Evolutionary conservation across 768 basidiomycete genomes (phyloP).

Genomic region (Cyclocybe aegerita): DNA sequence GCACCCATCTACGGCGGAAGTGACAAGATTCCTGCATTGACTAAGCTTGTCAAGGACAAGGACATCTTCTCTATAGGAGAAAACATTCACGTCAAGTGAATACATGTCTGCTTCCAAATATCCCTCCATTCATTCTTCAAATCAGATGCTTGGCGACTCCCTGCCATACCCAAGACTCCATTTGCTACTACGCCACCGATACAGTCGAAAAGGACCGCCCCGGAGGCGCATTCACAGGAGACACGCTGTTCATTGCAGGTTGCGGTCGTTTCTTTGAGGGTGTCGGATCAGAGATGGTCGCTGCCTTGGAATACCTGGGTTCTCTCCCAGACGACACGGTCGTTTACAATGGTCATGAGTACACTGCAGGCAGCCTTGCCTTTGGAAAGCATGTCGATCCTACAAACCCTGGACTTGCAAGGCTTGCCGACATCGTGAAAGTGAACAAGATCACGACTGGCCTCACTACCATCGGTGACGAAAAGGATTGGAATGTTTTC

Average conservation of each 20-base stretch:
- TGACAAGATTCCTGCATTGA: slow-evolving; percentile 60
- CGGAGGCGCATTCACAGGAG: slow-evolving; percentile 90
- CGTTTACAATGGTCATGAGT: slow-evolving; percentile 91
- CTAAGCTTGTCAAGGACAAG: slow-evolving; percentile 75
- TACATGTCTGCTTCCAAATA: slow-evolving; percentile 3
- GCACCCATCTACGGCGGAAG: slow-evolving; percentile 83
- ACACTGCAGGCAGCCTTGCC: slow-evolving; percentile 70
- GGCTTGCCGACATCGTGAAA: slow-evolving; percentile 57
- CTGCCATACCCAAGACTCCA: slow-evolving; percentile 96
- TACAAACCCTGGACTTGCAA: slow-evolving; percentile 55
- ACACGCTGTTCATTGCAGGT: slow-evolving; percentile 86
- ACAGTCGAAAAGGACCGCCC: slow-evolving; percentile 46
- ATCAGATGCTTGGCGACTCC: slow-evolving; percentile 81
- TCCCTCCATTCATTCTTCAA: slow-evolving; percentile 5
- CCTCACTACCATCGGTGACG: slow-evolving; percentile 86
- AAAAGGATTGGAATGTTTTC: slow-evolving; percentile 95
- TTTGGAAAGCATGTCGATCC: slow-evolving; percentile 69
- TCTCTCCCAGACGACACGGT: slow-evolving; percentile 77
- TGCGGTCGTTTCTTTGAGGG: slow-evolving; percentile 97
- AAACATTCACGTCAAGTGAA: slow-evolving; percentile 57
- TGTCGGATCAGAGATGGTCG: slow-evolving; percentile 75
- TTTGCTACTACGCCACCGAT: slow-evolving; percentile 81
- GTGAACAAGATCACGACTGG: slow-evolving; percentile 72
- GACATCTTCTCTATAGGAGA: slow-evolving; percentile 77
- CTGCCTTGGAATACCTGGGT: slow-evolving; percentile 67